phyloP scores from a whole-genome alignment of 2,329 filamentous ascomycete species.

The Tolypocladium nubicola region DNA sequence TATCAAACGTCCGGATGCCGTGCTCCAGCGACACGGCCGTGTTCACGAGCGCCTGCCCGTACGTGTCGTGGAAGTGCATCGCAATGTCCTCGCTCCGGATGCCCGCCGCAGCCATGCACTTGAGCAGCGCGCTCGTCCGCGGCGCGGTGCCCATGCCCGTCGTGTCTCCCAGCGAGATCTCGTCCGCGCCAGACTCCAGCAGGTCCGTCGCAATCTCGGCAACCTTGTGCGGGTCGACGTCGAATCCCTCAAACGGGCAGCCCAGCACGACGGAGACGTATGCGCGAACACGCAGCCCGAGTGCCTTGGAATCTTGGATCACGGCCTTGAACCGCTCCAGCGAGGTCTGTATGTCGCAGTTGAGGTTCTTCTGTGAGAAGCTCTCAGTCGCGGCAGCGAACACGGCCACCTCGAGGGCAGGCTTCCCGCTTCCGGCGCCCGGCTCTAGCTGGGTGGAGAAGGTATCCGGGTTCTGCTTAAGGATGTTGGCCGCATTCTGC shows the following conservation, averaged over 20 bases:
- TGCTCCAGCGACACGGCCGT: constrained; percentile 66
- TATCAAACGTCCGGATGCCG: constrained; percentile 70
- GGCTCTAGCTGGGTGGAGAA: constrained; percentile 41
- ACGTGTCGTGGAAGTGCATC: constrained; percentile 85
- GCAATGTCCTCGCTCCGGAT: constrained; percentile 62
- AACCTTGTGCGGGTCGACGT: constrained; percentile 52
- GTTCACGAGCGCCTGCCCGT: constrained; percentile 77
- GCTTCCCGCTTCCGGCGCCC: constrained; percentile 26
- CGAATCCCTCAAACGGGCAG: constrained; percentile 63
- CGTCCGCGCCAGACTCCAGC: constrained; percentile 79
- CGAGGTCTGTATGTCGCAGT: constrained; percentile 67
- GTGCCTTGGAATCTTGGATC: constrained; percentile 54
- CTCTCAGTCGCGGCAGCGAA: constrained; percentile 75
- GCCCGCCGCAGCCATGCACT: constrained; percentile 54
- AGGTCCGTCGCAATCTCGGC: constrained; percentile 58
- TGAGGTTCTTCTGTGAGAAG: constrained; percentile 74
- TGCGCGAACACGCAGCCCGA: constrained; percentile 59
- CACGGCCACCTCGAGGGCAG: constrained; percentile 60
- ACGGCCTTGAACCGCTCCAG: constrained; percentile 60
- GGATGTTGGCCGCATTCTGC: constrained; percentile 46
- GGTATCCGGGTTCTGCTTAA: constrained; percentile 38
- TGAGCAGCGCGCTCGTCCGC: constrained; percentile 52
- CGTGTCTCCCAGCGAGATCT: constrained; percentile 84
- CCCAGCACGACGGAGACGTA: constrained; percentile 75
- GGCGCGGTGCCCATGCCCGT: constrained; percentile 83